Evolutionary conservation across 805 yeast genomes (phyloP).

Genomic region (Nakazawaea pomicola): DNA sequence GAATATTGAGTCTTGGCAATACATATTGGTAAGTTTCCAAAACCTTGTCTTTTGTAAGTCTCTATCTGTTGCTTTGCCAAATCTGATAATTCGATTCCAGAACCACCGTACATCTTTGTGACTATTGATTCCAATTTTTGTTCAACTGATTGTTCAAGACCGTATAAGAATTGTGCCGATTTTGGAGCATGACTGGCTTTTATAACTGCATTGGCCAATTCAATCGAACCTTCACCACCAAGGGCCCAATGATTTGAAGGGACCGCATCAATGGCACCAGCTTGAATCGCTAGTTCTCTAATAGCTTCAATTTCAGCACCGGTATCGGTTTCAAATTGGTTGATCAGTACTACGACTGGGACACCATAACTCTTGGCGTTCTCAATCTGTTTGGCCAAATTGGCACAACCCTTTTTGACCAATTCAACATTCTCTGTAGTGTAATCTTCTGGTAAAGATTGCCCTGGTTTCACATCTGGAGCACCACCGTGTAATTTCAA

Average conservation of each 20-base stretch:
- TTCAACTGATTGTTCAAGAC: constrained; percentile 57
- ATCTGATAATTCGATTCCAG: constrained; percentile 61
- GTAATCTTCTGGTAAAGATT: constrained; percentile 69
- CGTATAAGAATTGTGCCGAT: constrained; percentile 49
- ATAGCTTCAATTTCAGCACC: constrained; percentile 65
- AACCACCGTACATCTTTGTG: constrained; percentile 74
- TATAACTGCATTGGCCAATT: constrained; percentile 67
- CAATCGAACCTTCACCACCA: constrained; percentile 80
- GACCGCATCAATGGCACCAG: constrained; percentile 78
- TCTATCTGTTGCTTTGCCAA: constrained; percentile 68
- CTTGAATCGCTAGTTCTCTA: constrained; percentile 60
- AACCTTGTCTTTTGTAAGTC: constrained; percentile 67
- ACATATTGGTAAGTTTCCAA: constrained; percentile 74
- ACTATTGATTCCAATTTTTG: constrained; percentile 66
- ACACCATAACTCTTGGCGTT: constrained; percentile 70
- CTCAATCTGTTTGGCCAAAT: constrained; percentile 70
- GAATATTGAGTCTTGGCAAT: constrained; percentile 86
- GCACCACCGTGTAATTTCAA: constrained; percentile 87
- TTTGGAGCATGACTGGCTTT: constrained; percentile 38
- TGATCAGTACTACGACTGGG: constrained; percentile 80
- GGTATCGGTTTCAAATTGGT: constrained; percentile 72
- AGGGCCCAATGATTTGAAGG: constrained; percentile 84
- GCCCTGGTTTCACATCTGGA: constrained; percentile 83
- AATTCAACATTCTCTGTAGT: constrained; percentile 65
- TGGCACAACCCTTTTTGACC: constrained; percentile 65